These are phyloP conservation scores for Cymbopogon flexuosus DNA, from an alignment of 202 grass and related monocot genomes.

Conservation along the genomic window DNA sequence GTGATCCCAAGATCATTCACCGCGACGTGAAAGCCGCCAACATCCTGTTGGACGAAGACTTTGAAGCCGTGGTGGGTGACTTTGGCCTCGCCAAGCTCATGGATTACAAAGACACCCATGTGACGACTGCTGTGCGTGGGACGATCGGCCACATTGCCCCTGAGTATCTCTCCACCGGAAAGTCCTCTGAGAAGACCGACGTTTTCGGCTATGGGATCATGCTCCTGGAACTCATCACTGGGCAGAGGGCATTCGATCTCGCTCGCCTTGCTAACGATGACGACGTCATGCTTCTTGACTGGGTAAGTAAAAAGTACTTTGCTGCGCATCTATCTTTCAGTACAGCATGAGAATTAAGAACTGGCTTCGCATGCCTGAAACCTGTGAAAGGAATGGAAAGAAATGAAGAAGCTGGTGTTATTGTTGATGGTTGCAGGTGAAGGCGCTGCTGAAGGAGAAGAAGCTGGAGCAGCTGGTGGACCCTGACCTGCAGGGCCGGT, in stretches of 20 bases:
- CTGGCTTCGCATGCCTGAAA: neutral
- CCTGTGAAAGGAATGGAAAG: neutral
- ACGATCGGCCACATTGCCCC: slow-evolving; percentile 83
- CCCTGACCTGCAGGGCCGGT: slow-evolving; percentile 56
- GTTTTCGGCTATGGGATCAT: slow-evolving; percentile 87
- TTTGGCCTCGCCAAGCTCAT: slow-evolving; percentile 79
- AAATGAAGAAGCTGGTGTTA: neutral
- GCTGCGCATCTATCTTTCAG: neutral
- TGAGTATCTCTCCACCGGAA: slow-evolving; percentile 75
- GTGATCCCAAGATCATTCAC: slow-evolving; percentile 96
- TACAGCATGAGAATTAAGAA: neutral
- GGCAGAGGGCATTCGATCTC: slow-evolving; percentile 77
- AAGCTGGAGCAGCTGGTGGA: slow-evolving; percentile 72
- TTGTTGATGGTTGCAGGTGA: slow-evolving; percentile 43
- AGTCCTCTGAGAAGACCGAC: slow-evolving; percentile 84
- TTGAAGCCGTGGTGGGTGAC: slow-evolving; percentile 76
- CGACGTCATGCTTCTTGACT: slow-evolving; percentile 80
- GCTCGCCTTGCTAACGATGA: slow-evolving; percentile 75
- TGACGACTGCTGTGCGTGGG: slow-evolving; percentile 72
- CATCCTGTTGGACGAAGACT: slow-evolving; percentile 76
- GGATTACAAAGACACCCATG: slow-evolving; percentile 94
- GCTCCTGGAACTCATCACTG: slow-evolving; percentile 92
- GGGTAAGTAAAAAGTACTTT: slow-evolving; percentile 42
- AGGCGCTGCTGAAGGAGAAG: slow-evolving; percentile 70
- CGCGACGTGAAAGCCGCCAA: slow-evolving; percentile 86